Evolutionary conservation across 257 asterid species (phyloP), one percentile per base, ranked within the genome.

Genomic region (Gentiana macrophylla): DNA sequence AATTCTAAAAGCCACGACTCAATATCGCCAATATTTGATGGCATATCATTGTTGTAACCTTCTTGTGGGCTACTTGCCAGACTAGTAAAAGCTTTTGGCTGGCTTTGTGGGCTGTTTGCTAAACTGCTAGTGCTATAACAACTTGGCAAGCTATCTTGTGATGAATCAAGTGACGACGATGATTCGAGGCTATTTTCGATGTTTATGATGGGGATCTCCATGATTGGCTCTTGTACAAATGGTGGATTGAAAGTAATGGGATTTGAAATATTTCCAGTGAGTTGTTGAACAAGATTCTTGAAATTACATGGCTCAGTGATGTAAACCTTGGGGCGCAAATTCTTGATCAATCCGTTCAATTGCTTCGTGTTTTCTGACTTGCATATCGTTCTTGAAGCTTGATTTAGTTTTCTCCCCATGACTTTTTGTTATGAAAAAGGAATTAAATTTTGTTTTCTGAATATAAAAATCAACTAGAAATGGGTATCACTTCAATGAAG

Each of bases 281-380:
- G 80, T 24, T 76, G 56, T 74, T 80, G 86, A 52, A 80, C 86
- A 15, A 80, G 80, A 8, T 37, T 59, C 74, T 76, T 77, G 86
- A 80, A 80, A 51, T 73, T 74, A 33, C 73, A 66, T 52, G 75
- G 49, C 48, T 67, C 67, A 1, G 77, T 77, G 62, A 77, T 74
- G 64, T 68, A 80, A 32, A 77, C 83, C 57, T 76, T 80, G 6
- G 83, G 86, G 11, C 57, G 50, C 71, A 80, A 36, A 36, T 60
- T 53, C 53, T 76, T 71, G 24, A 74, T 74, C 68, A 68, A 62
- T 35, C 56, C 60, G 62, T 62, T 75, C 56, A 70, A 50, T 33
- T 66, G 67, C 45, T 73, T 71, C 66, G 71, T 79, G 61, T 71
- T 67, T 41, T 41, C 46, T 24, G 24, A 24, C 65, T 72, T 79